Evolutionary conservation across 768 basidiomycete species (phyloP).

Genomic region (Russula sp.): DNA sequence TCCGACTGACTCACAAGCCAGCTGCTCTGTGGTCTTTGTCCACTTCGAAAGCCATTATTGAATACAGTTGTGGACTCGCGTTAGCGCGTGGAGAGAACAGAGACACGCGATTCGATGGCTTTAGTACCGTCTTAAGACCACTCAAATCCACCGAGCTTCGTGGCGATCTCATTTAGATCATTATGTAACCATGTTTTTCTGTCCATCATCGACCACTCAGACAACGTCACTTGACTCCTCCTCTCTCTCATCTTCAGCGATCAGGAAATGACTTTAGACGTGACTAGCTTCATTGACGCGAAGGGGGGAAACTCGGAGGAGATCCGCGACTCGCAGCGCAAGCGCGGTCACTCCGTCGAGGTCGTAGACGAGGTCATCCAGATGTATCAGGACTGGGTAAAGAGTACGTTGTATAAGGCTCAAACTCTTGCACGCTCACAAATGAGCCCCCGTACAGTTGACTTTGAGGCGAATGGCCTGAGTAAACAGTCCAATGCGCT

Average conservation of each 20-base stretch:
- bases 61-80: constrained; percentile 1
- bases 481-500: constrained; percentile 81
- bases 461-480: constrained; percentile 72
- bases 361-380: constrained; percentile 90
- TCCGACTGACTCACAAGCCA: constrained; percentile 9
- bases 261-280: constrained; percentile 70
- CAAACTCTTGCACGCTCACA: background rate
- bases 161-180: background rate
- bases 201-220: constrained; percentile 10
- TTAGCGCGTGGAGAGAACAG: background rate
- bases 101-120: background rate
- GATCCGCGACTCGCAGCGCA: constrained; percentile 88
- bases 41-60: background rate
- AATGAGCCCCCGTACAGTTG: constrained; percentile 45
- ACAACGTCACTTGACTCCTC: background rate
- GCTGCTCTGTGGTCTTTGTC: background rate
- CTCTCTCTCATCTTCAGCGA: background rate
- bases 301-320: constrained; percentile 90
- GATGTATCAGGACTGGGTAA: constrained; percentile 91
- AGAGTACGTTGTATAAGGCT: constrained; percentile 51
- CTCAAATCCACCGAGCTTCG: too few relatives aligned
- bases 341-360: constrained; percentile 83
- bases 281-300: constrained; percentile 70
- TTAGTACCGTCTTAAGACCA: background rate
- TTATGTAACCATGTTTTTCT: background rate